Conservation (phyloP, 352 stramenopile species). For the Globisporangium nunn region DNA sequence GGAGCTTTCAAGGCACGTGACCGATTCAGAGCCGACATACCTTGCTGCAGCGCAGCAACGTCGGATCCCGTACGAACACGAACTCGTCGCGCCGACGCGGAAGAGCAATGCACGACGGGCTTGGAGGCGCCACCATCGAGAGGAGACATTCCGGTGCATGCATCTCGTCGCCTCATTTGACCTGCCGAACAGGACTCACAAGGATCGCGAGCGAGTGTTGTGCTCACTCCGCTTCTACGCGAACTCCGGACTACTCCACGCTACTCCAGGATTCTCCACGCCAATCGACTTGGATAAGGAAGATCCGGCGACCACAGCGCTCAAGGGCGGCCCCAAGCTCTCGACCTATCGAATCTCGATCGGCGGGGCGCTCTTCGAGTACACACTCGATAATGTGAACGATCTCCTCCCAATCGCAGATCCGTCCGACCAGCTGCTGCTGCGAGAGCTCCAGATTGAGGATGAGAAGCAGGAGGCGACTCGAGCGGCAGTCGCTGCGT, state of each 20-base stretch:
- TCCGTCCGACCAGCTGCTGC: conserved; percentile 25
- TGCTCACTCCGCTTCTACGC: conserved; percentile 46
- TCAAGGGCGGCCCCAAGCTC: conserved; percentile 31
- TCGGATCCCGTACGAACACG: conserved; percentile 14
- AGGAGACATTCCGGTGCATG: conserved; percentile 55
- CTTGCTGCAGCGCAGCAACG: conserved; percentile 12
- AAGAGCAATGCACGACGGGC: conserved; percentile 25
- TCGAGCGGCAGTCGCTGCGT: conserved; percentile 6
- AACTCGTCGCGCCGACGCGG: conserved; percentile 11
- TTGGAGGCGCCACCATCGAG: conserved; percentile 37
- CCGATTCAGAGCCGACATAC: conserved; percentile 1
- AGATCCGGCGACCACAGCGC: conserved; percentile 18
- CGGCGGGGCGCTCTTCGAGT: conserved; percentile 43
- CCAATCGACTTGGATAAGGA: conserved; percentile 30
- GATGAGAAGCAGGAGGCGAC: conserved; percentile 30
- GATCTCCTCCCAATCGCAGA: conserved; percentile 39
- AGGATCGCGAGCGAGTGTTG: conserved; percentile 22
- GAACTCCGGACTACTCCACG: conserved; percentile 39
- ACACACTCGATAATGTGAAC: conserved; percentile 50
- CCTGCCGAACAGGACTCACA: background rate
- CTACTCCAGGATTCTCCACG: conserved; percentile 47
- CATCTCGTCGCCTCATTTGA: conserved; percentile 39
- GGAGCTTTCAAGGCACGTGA: conserved; percentile 2
- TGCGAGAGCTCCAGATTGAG: conserved; percentile 34
- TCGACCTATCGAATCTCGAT: conserved; percentile 35